Evolutionary conservation across 23 red algal genomes (phyloP), one percentile per base, ranked within the genome.

Genomic region (Gracilaria gracilis): DNA sequence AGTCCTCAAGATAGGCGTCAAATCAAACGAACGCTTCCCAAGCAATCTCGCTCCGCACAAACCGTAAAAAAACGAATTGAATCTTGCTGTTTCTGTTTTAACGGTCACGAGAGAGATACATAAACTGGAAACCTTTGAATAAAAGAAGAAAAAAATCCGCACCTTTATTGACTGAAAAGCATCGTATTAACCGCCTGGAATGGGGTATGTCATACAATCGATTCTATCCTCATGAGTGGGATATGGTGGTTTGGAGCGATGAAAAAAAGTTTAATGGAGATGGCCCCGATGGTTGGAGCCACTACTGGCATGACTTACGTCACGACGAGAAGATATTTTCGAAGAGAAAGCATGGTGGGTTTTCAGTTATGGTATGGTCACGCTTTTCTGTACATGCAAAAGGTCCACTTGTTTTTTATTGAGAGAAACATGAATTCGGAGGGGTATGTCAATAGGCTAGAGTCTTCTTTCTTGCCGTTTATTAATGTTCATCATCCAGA

Each of bases 251-350:
- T 9, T 70, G 65, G 65, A 35, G 35, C 21, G 65, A 70, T 70
- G 65, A 70, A 23, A 70, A 38, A 70, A 70, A 9, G 65, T 70
- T 70, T 70, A 14, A 38, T n/a, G n/a, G n/a, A n/a, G n/a, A n/a
- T n/a, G n/a, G n/a, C n/a, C n/a, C n/a, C n/a, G n/a, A n/a, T n/a
- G 13, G 29, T 14, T 35, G 21, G 35, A 35, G 49, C 49, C 23
- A 70, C 27, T n/a, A 70, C 9, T 14, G 65, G 65, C 65, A 70
- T 34, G 65, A 70, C 9, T 70, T 70, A 70, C 65, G 65, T 31
- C 27, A 31, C 9, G 65, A 70, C 21, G 23, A 70, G 9, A 31
- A 38, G 23, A 70, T 70, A 38, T 70, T 70, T 70, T 70, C 21
- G 35, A 70, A 70, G 35, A 31, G 65, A 9, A 31, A 9, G 65